Evolutionary conservation across 768 basidiomycete species (phyloP).

Genomic region (Tephrocybe sp.): DNA sequence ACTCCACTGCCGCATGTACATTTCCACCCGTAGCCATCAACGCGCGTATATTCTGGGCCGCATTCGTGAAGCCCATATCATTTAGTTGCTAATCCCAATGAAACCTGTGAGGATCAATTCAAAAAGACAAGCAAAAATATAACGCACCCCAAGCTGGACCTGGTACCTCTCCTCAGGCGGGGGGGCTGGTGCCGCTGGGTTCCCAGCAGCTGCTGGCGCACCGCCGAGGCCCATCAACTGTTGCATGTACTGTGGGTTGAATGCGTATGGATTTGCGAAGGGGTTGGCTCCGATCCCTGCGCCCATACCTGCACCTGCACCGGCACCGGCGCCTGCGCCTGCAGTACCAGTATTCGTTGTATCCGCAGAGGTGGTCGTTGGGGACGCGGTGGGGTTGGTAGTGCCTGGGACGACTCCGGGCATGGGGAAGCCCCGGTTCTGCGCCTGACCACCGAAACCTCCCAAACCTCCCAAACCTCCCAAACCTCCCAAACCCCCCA

Average conservation of each 20-base stretch:
- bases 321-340: slow-evolving; percentile 10
- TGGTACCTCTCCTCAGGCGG: slow-evolving; percentile 89
- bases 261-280: slow-evolving; percentile 29
- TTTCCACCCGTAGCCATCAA: slow-evolving; percentile 91
- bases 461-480: slow-evolving; percentile 12
- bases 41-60: slow-evolving; percentile 86
- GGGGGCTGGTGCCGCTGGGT: slow-evolving; percentile 61
- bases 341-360: background rate
- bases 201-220: slow-evolving; percentile 32
- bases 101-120: background rate
- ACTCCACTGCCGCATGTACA: slow-evolving; percentile 89
- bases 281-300: slow-evolving; percentile 12
- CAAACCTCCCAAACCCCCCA: slow-evolving; percentile 11
- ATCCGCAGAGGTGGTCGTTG: slow-evolving; percentile 21
- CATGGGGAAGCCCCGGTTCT: slow-evolving; percentile 46
- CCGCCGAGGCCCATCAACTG: slow-evolving; percentile 36
- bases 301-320: slow-evolving; percentile 22
- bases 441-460: slow-evolving; percentile 15
- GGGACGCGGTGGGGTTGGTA: slow-evolving; percentile 18
- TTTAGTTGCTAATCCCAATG: slow-evolving; percentile 71
- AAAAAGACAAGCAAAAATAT: background rate
- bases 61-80: slow-evolving; percentile 93
- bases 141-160: slow-evolving; percentile 71
- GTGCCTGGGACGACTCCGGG: slow-evolving; percentile 44
- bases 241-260: slow-evolving; percentile 43